Evolutionary conservation across 805 yeast genomes (phyloP).

Genomic region (Candida hispaniensis): DNA sequence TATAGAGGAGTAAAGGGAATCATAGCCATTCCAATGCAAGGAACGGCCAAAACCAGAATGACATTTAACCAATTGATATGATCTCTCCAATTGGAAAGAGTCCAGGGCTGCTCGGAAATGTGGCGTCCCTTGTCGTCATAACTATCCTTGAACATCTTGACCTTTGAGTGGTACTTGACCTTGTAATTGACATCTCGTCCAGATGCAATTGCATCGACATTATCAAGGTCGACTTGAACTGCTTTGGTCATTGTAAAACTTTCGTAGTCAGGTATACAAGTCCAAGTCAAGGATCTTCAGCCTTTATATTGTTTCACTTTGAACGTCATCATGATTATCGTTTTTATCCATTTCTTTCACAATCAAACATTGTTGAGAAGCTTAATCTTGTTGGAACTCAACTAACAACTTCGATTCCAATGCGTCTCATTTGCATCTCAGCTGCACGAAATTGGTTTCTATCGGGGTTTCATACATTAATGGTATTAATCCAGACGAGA

Average conservation of each 20-base stretch:
- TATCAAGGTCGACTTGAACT: constrained; percentile 24
- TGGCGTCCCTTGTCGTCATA: constrained; percentile 31
- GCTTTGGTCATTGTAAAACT: constrained; percentile 18
- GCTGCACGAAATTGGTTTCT: too few species aligned
- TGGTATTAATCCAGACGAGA: too few species aligned
- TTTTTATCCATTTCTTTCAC: too few species aligned
- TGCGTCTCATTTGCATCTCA: too few species aligned
- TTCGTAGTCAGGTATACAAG: too few species aligned
- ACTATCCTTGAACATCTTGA: constrained; percentile 17
- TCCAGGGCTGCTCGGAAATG: constrained; percentile 65
- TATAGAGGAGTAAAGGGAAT: constrained; percentile 39
- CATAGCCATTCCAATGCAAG: constrained; percentile 37
- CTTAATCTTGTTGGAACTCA: too few species aligned
- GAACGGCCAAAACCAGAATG: constrained; percentile 45
- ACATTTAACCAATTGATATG: constrained; percentile 70
- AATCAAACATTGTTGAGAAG: too few species aligned
- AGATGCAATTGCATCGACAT: constrained; percentile 29
- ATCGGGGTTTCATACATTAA: too few species aligned
- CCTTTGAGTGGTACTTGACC: constrained; percentile 25
- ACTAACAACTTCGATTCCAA: too few species aligned
- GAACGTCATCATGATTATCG: too few species aligned
- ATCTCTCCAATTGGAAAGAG: constrained; percentile 57
- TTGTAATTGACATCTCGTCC: constrained; percentile 25
- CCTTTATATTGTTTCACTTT: too few species aligned
- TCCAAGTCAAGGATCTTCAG: too few species aligned